phyloP scores from a whole-genome alignment of 106 monocot species.

The Vanilla planifolia region DNA sequence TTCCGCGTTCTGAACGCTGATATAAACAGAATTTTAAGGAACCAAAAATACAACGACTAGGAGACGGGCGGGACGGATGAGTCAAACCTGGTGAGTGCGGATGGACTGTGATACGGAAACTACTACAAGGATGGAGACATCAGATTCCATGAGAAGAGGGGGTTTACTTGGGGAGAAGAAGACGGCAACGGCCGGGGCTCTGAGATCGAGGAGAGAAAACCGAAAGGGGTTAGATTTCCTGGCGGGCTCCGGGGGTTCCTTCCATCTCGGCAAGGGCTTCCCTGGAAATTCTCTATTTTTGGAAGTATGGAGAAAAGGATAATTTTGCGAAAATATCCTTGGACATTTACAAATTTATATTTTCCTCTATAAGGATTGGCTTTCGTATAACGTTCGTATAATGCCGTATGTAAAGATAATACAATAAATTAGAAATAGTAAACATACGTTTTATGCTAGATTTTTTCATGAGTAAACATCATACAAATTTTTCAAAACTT shows the following conservation, averaged over 20 bases:
- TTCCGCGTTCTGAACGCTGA: not conserved
- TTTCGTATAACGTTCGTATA: no score
- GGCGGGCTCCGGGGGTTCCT: not conserved
- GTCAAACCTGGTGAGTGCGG: not conserved
- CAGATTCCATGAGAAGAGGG: conserved; percentile 26
- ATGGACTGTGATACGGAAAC: not conserved
- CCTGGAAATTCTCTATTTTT: no score
- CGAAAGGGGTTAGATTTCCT: not conserved
- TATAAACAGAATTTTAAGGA: not conserved
- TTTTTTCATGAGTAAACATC: no score
- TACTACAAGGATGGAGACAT: conserved; percentile 14
- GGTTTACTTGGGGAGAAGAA: not conserved
- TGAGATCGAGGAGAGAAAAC: not conserved
- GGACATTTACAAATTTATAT: no score
- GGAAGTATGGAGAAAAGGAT: no score
- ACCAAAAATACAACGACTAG: not conserved
- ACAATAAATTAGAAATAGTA: no score
- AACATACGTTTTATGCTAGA: no score
- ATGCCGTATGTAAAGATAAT: no score
- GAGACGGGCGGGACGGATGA: not conserved
- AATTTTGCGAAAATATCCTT: no score
- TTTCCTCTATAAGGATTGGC: no score
- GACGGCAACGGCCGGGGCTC: conserved; percentile 1
- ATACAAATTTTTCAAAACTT: no score
- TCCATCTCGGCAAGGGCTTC: no score